Percentiles rank a stretch among this genome's conserved stretches.
Evolutionary conservation across 306 rosid species (phyloP).

Genomic region (Quercus glauca): DNA sequence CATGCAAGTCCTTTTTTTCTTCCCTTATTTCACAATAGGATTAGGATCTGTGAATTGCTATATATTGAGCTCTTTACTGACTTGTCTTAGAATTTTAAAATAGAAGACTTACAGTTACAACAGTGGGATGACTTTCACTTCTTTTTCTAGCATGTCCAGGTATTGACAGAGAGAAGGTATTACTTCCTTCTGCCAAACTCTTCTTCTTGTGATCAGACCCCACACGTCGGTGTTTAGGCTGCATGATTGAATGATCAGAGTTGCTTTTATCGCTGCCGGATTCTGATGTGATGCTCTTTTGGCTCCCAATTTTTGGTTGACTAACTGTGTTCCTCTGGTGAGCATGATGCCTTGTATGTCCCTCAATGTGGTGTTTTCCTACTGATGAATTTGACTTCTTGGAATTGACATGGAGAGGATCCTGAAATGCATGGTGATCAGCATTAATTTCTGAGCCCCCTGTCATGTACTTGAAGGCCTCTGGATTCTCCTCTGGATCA

Average conservation of each 20-base stretch:
- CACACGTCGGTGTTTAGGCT: not conserved
- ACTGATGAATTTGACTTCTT: not conserved
- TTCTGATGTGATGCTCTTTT: constrained; percentile 9
- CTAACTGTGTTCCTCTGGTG: not conserved
- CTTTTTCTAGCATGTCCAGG: not conserved
- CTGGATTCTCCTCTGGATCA: constrained; percentile 46
- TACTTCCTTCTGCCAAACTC: not conserved
- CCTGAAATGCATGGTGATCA: not conserved
- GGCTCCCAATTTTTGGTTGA: not conserved
- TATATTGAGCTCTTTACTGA: too few species aligned
- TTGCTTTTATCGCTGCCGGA: constrained; percentile 17
- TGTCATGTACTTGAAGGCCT: constrained; percentile 16
- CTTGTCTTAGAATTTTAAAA: not conserved
- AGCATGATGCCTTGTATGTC: not conserved
- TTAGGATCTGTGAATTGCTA: too few species aligned
- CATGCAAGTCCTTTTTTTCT: too few species aligned
- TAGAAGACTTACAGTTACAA: constrained; percentile 9
- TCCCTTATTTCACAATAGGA: too few species aligned
- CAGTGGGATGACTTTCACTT: constrained; percentile 2
- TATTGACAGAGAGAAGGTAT: constrained; percentile 2
- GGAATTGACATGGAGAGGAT: not conserved
- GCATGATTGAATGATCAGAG: constrained; percentile 18
- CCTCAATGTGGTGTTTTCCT: not conserved
- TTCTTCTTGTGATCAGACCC: constrained; percentile 8
- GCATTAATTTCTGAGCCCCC: not conserved